Conservation (phyloP, 2,329 filamentous ascomycete genomes). For the Trichophyton equinum region DNA sequence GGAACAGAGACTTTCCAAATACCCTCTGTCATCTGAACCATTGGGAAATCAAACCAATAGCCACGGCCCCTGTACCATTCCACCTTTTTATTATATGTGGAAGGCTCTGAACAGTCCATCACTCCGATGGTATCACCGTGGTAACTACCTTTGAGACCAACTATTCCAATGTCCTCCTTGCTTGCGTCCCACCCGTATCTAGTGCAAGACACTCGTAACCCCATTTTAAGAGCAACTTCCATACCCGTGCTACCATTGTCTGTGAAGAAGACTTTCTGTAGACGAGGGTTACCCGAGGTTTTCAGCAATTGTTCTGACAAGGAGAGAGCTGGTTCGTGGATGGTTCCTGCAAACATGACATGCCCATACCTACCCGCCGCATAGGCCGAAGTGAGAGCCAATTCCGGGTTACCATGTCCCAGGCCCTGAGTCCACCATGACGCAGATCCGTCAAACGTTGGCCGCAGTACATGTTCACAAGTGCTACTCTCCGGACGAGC, state of each 20-base stretch:
- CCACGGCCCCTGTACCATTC: constrained; percentile 76
- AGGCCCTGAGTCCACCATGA: constrained; percentile 90
- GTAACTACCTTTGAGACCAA: constrained; percentile 69
- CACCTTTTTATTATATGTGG: constrained; percentile 65
- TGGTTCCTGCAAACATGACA: constrained; percentile 71
- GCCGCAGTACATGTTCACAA: constrained; percentile 35
- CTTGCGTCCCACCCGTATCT: constrained; percentile 54
- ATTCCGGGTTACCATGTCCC: constrained; percentile 60
- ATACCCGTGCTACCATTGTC: constrained; percentile 76
- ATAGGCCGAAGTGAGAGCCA: constrained; percentile 64
- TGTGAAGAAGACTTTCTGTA: constrained; percentile 64
- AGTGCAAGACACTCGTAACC: constrained; percentile 52
- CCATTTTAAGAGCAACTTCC: constrained; percentile 81
- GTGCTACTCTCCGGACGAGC: constrained; percentile 15
- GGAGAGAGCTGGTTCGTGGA: constrained; percentile 64
- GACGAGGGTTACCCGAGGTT: constrained; percentile 49
- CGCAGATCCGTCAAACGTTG: constrained; percentile 70
- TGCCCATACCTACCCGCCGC: constrained; percentile 76
- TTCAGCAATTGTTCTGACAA: constrained; percentile 54
- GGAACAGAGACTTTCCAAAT: constrained; percentile 54
- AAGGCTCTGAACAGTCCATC: constrained; percentile 74
- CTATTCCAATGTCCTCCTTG: constrained; percentile 48
- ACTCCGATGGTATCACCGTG: constrained; percentile 81
- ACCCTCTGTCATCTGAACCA: constrained; percentile 53
- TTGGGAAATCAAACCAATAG: constrained; percentile 69